Evolutionary conservation across 495 filamentous ascomycete species (phyloP).

Genomic region (Apodospora peruviana): DNA sequence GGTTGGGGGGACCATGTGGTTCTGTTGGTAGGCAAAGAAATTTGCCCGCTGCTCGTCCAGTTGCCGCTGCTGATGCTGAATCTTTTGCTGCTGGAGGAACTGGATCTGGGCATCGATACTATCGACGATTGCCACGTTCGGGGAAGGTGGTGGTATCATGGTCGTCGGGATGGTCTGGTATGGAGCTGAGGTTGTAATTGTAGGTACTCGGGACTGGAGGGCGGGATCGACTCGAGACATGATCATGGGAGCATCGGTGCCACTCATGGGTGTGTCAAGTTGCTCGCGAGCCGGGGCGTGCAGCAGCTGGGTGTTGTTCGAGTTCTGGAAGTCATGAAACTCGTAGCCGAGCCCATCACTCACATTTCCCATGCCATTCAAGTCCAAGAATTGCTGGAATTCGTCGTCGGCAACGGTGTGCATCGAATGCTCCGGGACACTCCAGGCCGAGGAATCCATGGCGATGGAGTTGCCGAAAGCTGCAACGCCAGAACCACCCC

Average conservation of each 20-base stretch:
- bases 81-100: conserved; percentile 56
- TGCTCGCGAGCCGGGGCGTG: conserved; percentile 33
- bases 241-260: conserved; percentile 34
- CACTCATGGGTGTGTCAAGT: conserved; percentile 47
- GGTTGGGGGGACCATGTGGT: conserved; percentile 76
- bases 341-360: conserved; percentile 44
- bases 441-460: conserved; percentile 46
- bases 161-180: conserved; percentile 36
- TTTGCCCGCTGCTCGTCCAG: conserved; percentile 51
- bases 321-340: conserved; percentile 40
- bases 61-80: conserved; percentile 47
- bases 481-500: background rate
- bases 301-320: conserved; percentile 28
- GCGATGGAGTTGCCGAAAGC: conserved; percentile 19
- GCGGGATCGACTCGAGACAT: conserved; percentile 31
- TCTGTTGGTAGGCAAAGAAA: conserved; percentile 49
- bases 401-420: conserved; percentile 43
- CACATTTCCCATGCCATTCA: conserved; percentile 42
- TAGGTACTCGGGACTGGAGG: conserved; percentile 41
- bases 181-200: conserved; percentile 38
- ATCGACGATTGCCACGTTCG: conserved; percentile 40
- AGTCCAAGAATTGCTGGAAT: conserved; percentile 52
- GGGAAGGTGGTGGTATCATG: conserved; percentile 36
- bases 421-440: conserved; percentile 41
- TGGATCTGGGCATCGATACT: conserved; percentile 57